A percentile compares a stretch with the other conserved stretches of the same genome.
Conservation (phyloP, 2,329 filamentous ascomycete genomes). For the Byssothecium circinans region DNA sequence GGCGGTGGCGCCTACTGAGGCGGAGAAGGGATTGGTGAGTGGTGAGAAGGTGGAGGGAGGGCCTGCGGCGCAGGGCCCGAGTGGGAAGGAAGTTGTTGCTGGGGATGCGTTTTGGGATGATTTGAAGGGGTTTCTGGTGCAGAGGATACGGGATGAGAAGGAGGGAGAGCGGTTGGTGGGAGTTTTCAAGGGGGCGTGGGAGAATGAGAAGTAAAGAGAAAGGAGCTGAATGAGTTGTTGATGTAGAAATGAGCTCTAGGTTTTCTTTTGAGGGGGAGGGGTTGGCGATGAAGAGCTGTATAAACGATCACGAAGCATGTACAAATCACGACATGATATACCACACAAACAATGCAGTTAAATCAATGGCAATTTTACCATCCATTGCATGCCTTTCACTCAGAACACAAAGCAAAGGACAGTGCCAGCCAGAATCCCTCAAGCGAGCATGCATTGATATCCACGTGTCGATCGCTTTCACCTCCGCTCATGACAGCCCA, state of each 20-base stretch:
- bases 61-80: conserved; percentile 55
- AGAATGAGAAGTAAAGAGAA: conserved; percentile 40
- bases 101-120: conserved; percentile 85
- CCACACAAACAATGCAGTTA: conserved; percentile 3
- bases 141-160: conserved; percentile 71
- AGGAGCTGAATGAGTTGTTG: not conserved
- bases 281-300: not conserved
- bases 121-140: conserved; percentile 75
- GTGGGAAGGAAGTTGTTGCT: conserved; percentile 62
- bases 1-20: conserved; percentile 57
- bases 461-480: not conserved
- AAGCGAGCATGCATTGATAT: not conserved
- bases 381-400: conserved; percentile 10
- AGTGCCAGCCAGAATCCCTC: not conserved
- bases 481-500: conserved; percentile 9
- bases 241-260: not conserved
- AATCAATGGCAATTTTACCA: conserved; percentile 27
- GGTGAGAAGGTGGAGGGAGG: conserved; percentile 14
- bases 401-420: not conserved
- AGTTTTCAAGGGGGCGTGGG: conserved; percentile 74
- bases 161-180: conserved; percentile 65
- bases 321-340: not conserved
- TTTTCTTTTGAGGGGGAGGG: not conserved
- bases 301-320: not conserved
- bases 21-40: conserved; percentile 45